phyloP scores from a whole-genome alignment of 2,329 filamentous ascomycete genomes.

The Fusarium mundagurra region DNA sequence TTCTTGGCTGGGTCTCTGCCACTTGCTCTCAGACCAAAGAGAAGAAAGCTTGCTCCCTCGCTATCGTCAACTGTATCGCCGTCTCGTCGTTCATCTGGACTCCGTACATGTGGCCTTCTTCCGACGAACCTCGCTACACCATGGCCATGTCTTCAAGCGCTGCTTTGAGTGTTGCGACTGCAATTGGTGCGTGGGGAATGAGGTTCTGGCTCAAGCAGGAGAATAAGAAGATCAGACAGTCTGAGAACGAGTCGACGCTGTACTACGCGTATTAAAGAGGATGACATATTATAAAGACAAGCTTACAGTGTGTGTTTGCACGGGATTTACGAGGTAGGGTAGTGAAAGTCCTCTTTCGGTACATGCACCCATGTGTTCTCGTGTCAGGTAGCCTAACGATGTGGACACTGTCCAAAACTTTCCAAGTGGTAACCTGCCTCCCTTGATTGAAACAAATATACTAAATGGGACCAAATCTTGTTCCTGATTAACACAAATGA shows the following conservation, averaged over 20 bases:
- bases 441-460: too few relatives aligned
- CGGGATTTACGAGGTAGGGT: too few relatives aligned
- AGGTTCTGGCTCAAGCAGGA: constrained; percentile 46
- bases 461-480: too few relatives aligned
- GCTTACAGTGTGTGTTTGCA: too few relatives aligned
- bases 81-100: constrained; percentile 24
- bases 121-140: constrained; percentile 19
- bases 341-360: too few relatives aligned
- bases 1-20: constrained; percentile 54
- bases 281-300: too few relatives aligned
- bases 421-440: too few relatives aligned
- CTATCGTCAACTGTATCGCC: constrained; percentile 37
- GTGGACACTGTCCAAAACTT: too few relatives aligned
- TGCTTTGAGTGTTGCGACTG: constrained; percentile 46
- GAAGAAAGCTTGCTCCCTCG: constrained; percentile 48
- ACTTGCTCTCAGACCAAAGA: constrained; percentile 57
- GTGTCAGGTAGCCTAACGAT: too few relatives aligned
- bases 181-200: constrained; percentile 51
- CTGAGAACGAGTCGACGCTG: constrained; percentile 36
- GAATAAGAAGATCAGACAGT: constrained; percentile 47
- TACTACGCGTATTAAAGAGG: constrained; percentile 43
- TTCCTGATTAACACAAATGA: too few relatives aligned
- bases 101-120: constrained; percentile 26
- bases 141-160: constrained; percentile 34
- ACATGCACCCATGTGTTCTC: too few relatives aligned